A percentile compares a stretch with the other conserved stretches of the same genome.
phyloP scores from a whole-genome alignment of 306 rosid species.

The Benincasa hispida region DNA sequence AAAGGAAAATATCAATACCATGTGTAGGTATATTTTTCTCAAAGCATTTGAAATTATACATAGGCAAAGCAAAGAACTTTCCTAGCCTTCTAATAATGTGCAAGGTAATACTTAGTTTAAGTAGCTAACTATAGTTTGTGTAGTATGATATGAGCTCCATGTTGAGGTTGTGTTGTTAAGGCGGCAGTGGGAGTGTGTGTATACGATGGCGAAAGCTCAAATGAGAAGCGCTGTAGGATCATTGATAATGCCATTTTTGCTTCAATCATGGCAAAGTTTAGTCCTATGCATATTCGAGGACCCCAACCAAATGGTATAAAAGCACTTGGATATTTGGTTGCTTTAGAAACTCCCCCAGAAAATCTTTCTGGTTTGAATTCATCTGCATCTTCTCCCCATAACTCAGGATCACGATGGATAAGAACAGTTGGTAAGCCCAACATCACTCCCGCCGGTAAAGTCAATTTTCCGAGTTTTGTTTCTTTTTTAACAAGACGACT shows the following conservation, averaged over 20 bases:
- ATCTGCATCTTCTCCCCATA: slow-evolving; percentile 28
- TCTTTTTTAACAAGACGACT: neutral
- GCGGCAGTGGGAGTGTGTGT: slow-evolving; percentile 1
- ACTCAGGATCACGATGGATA: slow-evolving; percentile 15
- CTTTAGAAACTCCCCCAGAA: slow-evolving; percentile 25
- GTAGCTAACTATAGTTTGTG: neutral
- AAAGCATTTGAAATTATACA: neutral
- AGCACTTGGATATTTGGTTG: slow-evolving; percentile 2
- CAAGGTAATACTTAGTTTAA: neutral
- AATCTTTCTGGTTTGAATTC: slow-evolving; percentile 34
- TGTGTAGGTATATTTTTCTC: neutral
- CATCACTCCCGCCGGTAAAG: slow-evolving; percentile 13
- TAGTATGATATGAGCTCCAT: slow-evolving; percentile 22
- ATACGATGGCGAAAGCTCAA: slow-evolving; percentile 29
- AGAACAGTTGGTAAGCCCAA: neutral
- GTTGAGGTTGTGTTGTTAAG: slow-evolving; percentile 18
- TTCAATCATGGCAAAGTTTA: slow-evolving; percentile 15
- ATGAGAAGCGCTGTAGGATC: slow-evolving; percentile 27
- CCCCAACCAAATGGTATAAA: slow-evolving; percentile 26
- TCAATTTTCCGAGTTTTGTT: neutral
- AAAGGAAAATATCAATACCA: neutral
- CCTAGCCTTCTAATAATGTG: neutral
- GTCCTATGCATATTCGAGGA: slow-evolving; percentile 21
- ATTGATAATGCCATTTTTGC: slow-evolving; percentile 28
- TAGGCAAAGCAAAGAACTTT: neutral